Evolutionary conservation across 108 stramenopile genomes (phyloP).

Genomic region (Skeletonema potamos): DNA sequence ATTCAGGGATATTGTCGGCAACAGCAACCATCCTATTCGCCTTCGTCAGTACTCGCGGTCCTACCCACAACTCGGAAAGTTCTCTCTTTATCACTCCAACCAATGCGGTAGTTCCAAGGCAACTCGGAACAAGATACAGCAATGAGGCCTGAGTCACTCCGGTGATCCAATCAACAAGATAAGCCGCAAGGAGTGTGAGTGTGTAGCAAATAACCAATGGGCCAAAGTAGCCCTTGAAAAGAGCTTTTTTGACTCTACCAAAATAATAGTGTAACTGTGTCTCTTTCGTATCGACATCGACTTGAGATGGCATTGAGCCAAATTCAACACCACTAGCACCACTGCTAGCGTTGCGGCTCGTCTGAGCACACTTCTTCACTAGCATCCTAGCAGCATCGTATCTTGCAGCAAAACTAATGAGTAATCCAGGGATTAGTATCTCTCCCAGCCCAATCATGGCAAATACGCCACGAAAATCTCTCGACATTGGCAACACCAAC

Average conservation of each 20-base stretch:
- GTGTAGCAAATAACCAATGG: constrained; percentile 85
- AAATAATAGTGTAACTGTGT: constrained; percentile 13
- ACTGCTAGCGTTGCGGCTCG: neutral
- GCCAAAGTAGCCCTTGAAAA: constrained; percentile 69
- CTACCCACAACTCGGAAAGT: constrained; percentile 70
- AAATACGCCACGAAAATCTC: constrained; percentile 83
- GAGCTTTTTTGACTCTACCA: constrained; percentile 5
- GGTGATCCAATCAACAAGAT: constrained; percentile 85
- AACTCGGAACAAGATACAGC: constrained; percentile 90
- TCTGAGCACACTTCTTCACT: constrained; percentile 19
- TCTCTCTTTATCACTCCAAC: constrained; percentile 64
- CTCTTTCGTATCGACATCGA: constrained; percentile 3
- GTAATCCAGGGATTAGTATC: constrained; percentile 81
- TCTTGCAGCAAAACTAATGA: constrained; percentile 67
- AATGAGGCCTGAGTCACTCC: constrained; percentile 90
- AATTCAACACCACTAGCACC: neutral
- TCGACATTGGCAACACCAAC: constrained; percentile 45
- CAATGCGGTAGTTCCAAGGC: constrained; percentile 77
- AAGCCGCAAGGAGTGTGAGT: constrained; percentile 85
- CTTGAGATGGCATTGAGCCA: constrained; percentile 15
- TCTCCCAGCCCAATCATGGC: constrained; percentile 92
- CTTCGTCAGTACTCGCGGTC: constrained; percentile 62
- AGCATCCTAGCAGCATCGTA: constrained; percentile 62
- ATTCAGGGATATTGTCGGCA: constrained; percentile 29
- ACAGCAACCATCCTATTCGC: constrained; percentile 57